Conservation (phyloP, 148 eudicot genomes). For the Agrostemma githago region DNA sequence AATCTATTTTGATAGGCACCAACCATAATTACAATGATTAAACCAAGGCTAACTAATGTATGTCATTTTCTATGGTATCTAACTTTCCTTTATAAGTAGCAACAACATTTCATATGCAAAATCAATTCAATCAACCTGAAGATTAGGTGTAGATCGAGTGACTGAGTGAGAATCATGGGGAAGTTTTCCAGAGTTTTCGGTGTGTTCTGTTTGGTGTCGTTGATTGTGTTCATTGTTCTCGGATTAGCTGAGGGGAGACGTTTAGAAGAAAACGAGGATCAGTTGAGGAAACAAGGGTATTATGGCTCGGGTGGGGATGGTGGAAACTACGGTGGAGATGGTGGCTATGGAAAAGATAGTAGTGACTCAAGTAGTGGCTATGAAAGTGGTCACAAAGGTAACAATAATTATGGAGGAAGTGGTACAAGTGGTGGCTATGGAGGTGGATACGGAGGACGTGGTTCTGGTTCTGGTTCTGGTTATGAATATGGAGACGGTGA, state of each 20-base stretch:
- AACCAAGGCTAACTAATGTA: neutral
- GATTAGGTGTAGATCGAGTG: neutral
- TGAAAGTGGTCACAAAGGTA: neutral
- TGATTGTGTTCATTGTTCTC: too few relatives aligned
- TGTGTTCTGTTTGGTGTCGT: too few relatives aligned
- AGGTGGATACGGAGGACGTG: neutral
- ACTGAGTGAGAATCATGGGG: neutral
- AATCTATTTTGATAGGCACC: neutral
- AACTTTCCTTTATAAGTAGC: neutral
- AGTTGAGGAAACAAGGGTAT: too few relatives aligned
- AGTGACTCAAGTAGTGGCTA: too few relatives aligned
- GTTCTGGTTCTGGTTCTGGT: neutral
- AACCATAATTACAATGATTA: neutral
- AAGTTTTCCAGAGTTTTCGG: too few relatives aligned
- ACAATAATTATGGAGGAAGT: neutral
- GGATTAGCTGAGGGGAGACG: too few relatives aligned
- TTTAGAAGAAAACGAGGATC: too few relatives aligned
- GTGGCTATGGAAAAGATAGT: too few relatives aligned
- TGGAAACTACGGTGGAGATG: too few relatives aligned
- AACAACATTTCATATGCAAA: neutral
- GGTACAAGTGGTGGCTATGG: neutral
- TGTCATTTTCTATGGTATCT: neutral
- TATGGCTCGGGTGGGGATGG: too few relatives aligned
- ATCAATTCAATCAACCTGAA: neutral
- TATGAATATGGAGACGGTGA: neutral